Percentiles rank a stretch among this genome's conserved stretches.
phyloP scores from a whole-genome alignment of 2,329 filamentous ascomycete species.

The Nothophaeocryptopus gaeumannii region DNA sequence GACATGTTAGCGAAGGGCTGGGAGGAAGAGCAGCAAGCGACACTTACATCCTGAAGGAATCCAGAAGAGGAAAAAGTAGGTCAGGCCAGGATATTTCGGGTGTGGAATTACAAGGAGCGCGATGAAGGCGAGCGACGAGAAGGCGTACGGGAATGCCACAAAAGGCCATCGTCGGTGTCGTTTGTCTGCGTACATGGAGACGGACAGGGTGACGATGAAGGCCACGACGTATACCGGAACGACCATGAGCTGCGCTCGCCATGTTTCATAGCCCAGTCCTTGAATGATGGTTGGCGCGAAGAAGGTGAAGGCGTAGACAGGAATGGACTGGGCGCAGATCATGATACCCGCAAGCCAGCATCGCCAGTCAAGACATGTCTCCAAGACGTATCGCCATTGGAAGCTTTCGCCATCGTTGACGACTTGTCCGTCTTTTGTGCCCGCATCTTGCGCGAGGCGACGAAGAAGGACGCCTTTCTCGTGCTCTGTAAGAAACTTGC shows the following conservation, averaged over 20 bases:
- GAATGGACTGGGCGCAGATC: constrained; percentile 55
- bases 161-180: constrained; percentile 20
- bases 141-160: constrained; percentile 18
- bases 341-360: constrained; percentile 42
- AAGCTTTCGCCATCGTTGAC: constrained; percentile 40
- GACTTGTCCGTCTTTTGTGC: constrained; percentile 14
- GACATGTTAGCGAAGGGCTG: not conserved
- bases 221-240: constrained; percentile 43
- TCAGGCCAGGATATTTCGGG: constrained; percentile 40
- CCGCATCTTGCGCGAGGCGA: constrained; percentile 34
- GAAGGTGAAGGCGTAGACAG: constrained; percentile 62
- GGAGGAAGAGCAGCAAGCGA: constrained; percentile 44
- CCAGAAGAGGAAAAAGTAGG: constrained; percentile 55
- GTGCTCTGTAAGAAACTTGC: constrained; percentile 54
- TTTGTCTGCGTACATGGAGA: constrained; percentile 21
- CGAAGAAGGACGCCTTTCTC: constrained; percentile 40
- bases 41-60: constrained; percentile 55
- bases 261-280: constrained; percentile 43
- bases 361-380: constrained; percentile 40
- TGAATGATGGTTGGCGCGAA: constrained; percentile 56
- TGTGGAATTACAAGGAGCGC: constrained; percentile 41
- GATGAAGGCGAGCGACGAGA: constrained; percentile 26
- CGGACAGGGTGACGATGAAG: constrained; percentile 24
- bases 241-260: constrained; percentile 45
- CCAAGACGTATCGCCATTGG: constrained; percentile 27